Evolutionary conservation across 1,284 basidiomycete genomes (phyloP).

Genomic region (Ustilago loliicola): DNA sequence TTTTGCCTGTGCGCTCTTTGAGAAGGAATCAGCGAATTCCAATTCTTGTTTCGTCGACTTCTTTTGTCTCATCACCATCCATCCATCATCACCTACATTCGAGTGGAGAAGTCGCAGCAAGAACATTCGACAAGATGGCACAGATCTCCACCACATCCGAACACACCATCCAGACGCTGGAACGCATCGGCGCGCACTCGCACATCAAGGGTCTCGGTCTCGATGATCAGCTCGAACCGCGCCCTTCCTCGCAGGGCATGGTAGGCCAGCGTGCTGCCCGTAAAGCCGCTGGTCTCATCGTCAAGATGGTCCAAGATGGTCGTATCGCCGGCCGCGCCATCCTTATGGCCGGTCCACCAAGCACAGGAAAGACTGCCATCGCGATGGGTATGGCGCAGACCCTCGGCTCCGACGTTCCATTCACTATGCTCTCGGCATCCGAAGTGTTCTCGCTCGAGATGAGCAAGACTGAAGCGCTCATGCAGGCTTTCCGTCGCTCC

Average conservation of each 20-base stretch:
- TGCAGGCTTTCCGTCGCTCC: slow-evolving; percentile 92
- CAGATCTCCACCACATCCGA: slow-evolving; percentile 63
- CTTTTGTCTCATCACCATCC: slow-evolving; percentile 7
- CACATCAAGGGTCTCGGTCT: slow-evolving; percentile 78
- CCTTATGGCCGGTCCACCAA: slow-evolving; percentile 94
- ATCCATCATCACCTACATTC: slow-evolving; percentile 16
- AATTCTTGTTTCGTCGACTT: slow-evolving; percentile 12
- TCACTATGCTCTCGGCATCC: slow-evolving; percentile 95
- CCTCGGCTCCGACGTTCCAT: slow-evolving; percentile 91
- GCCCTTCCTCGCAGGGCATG: slow-evolving; percentile 89
- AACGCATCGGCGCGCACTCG: slow-evolving; percentile 68
- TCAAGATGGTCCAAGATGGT: slow-evolving; percentile 97
- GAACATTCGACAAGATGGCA: slow-evolving; percentile 39
- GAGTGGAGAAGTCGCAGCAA: background rate
- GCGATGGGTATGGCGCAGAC: slow-evolving; percentile 96
- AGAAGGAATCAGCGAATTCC: background rate
- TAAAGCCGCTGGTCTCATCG: slow-evolving; percentile 95
- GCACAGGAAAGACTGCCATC: slow-evolving; percentile 97
- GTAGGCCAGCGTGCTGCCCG: slow-evolving; percentile 94
- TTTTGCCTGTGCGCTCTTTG: slow-evolving; percentile 10
- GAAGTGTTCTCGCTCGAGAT: slow-evolving; percentile 96
- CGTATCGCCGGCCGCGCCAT: slow-evolving; percentile 94
- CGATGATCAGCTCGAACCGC: slow-evolving; percentile 88
- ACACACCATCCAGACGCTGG: slow-evolving; percentile 63
- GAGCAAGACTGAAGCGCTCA: slow-evolving; percentile 98